Evolutionary conservation across 1,139 yeast genomes (phyloP).

Genomic region (Geotrichum candidum): DNA sequence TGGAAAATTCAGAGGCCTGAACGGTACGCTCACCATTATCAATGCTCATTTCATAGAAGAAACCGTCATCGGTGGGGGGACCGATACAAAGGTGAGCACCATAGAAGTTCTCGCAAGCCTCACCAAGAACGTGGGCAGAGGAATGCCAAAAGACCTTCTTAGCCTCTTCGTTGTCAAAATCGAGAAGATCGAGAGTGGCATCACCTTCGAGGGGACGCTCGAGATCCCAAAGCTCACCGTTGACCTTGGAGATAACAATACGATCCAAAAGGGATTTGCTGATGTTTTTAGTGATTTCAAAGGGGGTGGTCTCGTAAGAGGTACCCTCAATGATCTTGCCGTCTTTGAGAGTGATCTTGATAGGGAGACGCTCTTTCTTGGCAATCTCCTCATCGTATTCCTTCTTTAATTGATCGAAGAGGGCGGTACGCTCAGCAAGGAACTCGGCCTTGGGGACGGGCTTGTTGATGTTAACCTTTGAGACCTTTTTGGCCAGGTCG

Average conservation of each 20-base stretch:
- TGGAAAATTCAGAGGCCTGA: constrained; percentile 74
- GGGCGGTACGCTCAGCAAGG: constrained; percentile 66
- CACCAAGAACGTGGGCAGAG: constrained; percentile 96
- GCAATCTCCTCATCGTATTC: constrained; percentile 71
- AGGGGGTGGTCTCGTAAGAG: constrained; percentile 86
- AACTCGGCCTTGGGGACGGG: constrained; percentile 67
- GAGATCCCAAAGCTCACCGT: constrained; percentile 91
- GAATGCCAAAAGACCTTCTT: constrained; percentile 98
- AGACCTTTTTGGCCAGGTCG: constrained; percentile 18
- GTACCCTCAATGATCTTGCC: constrained; percentile 74
- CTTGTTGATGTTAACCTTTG: constrained; percentile 16
- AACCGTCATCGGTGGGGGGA: constrained; percentile 97
- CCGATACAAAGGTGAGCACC: constrained; percentile 92
- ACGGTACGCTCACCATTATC: constrained; percentile 73
- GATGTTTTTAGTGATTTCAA: constrained; percentile 75
- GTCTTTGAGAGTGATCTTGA: constrained; percentile 79
- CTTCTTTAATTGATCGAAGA: constrained; percentile 77
- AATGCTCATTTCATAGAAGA: constrained; percentile 93
- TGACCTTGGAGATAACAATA: constrained; percentile 84
- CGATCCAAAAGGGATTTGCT: constrained; percentile 86
- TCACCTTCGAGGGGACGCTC: constrained; percentile 87
- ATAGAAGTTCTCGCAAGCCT: constrained; percentile 92
- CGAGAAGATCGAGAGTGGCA: constrained; percentile 63
- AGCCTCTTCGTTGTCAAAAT: constrained; percentile 83
- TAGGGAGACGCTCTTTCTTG: constrained; percentile 52